A percentile compares a stretch with the other conserved stretches of the same genome.
phyloP scores from a whole-genome alignment of 2,329 filamentous ascomycete genomes.

The Hymenoscyphus albidus region DNA sequence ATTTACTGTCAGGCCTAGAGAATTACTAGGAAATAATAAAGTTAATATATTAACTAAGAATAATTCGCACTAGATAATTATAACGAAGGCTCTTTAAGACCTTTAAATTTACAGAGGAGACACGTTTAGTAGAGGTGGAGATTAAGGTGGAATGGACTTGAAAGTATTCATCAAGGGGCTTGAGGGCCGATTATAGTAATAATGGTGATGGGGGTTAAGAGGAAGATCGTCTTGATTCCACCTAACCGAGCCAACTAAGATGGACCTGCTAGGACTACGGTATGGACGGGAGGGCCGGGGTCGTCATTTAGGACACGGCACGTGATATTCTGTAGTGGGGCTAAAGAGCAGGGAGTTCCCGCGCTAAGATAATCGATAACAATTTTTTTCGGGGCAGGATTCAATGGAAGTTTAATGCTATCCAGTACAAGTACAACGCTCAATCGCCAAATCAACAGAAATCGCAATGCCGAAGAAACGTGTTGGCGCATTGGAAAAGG shows the following conservation, averaged over 20 bases:
- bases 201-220: background rate
- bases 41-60: background rate
- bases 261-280: background rate
- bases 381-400: slow-evolving; percentile 27
- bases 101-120: background rate
- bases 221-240: background rate
- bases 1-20: background rate
- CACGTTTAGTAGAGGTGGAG: background rate
- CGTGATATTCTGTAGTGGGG: background rate
- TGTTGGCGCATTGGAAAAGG: slow-evolving; percentile 88
- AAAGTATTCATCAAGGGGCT: background rate
- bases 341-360: slow-evolving; percentile 10
- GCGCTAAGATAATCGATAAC: slow-evolving; percentile 33
- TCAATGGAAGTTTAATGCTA: slow-evolving; percentile 21
- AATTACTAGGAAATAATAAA: background rate
- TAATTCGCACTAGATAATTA: background rate
- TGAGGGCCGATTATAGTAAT: background rate
- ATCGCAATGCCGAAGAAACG: slow-evolving; percentile 75
- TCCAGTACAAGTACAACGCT: slow-evolving; percentile 7
- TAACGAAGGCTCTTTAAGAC: background rate
- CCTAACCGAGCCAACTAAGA: background rate
- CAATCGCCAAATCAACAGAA: slow-evolving; percentile 11
- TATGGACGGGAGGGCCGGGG: background rate
- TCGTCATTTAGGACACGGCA: background rate
- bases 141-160: background rate